These are phyloP conservation scores for Pseudogymnoascus sp. DNA, from an alignment of 2,329 filamentous ascomycete species.

Conservation along the genomic window DNA sequence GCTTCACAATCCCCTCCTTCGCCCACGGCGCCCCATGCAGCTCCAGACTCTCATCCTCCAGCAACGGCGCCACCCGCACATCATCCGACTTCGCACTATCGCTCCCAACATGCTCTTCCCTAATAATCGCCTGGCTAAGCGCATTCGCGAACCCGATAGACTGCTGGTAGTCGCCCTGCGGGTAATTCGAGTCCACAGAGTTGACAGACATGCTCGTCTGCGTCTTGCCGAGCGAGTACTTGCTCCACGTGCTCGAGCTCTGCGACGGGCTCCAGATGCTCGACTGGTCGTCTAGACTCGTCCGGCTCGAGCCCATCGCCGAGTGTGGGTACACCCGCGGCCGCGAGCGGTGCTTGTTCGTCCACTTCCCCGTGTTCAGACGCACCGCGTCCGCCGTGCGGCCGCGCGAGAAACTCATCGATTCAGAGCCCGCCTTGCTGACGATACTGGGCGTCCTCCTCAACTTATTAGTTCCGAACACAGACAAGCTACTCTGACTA, in stretches of 20 bases:
- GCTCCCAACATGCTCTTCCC: slow-evolving; percentile 63
- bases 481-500: slow-evolving; percentile 59
- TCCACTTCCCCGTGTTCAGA: slow-evolving; percentile 53
- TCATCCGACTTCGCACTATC: slow-evolving; percentile 32
- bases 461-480: slow-evolving; percentile 58
- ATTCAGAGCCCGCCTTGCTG: slow-evolving; percentile 87
- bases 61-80: slow-evolving; percentile 48
- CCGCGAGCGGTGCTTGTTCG: slow-evolving; percentile 76
- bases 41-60: slow-evolving; percentile 89
- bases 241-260: slow-evolving; percentile 89
- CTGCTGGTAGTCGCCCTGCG: slow-evolving; percentile 79
- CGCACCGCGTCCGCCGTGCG: slow-evolving; percentile 46
- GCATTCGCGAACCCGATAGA: slow-evolving; percentile 97
- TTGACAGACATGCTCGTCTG: slow-evolving; percentile 89
- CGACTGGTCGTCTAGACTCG: slow-evolving; percentile 83
- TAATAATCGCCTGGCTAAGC: slow-evolving; percentile 90
- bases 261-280: slow-evolving; percentile 86
- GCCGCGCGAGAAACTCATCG: slow-evolving; percentile 60
- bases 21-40: slow-evolving; percentile 94
- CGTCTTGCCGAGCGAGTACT: slow-evolving; percentile 83
- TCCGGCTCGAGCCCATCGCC: slow-evolving; percentile 81
- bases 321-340: slow-evolving; percentile 67
- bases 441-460: slow-evolving; percentile 84
- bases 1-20: slow-evolving; percentile 90
- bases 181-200: slow-evolving; percentile 71